phyloP scores from a whole-genome alignment of 805 yeast genomes.

The Starmerella powellii region DNA sequence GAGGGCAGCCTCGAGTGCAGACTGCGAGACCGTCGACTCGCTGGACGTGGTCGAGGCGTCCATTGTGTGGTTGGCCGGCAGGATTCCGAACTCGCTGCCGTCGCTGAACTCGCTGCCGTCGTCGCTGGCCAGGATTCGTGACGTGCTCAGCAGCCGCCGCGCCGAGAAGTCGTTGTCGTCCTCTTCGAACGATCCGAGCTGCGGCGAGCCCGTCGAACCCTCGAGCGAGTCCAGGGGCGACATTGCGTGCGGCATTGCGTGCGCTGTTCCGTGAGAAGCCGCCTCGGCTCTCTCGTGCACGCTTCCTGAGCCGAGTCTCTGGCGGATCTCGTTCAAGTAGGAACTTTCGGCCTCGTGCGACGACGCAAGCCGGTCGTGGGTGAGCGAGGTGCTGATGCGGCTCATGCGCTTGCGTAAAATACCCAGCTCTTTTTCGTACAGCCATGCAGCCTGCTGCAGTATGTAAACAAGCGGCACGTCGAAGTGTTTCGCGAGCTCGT shows the following conservation, averaged over 20 bases:
- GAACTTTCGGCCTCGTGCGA: background rate
- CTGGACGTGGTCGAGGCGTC: slow-evolving; percentile 7
- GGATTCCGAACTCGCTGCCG: slow-evolving; percentile 13
- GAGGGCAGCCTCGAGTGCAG: slow-evolving; percentile 30
- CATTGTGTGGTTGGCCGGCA: slow-evolving; percentile 1
- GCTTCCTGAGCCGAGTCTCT: no score
- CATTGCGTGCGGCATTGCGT: no score
- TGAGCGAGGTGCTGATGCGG: slow-evolving; percentile 7
- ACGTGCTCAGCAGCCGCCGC: slow-evolving; percentile 17
- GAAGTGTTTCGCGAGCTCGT: slow-evolving; percentile 29
- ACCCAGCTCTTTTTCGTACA: slow-evolving; percentile 32
- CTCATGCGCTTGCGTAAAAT: slow-evolving; percentile 29
- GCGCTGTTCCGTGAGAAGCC: no score
- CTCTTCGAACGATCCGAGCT: background rate
- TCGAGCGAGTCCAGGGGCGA: background rate
- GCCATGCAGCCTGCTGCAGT: slow-evolving; percentile 35
- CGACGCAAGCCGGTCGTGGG: background rate
- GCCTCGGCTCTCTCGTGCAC: no score
- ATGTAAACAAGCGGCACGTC: slow-evolving; percentile 30
- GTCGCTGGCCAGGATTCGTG: slow-evolving; percentile 5
- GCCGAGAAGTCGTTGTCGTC: slow-evolving; percentile 2
- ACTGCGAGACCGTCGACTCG: slow-evolving; percentile 26
- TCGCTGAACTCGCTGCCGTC: slow-evolving; percentile 11
- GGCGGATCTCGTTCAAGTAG: no score
- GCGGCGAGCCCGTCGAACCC: background rate